Conservation (phyloP, 2,329 filamentous ascomycete genomes). For the Colletotrichum ledebouriae region DNA sequence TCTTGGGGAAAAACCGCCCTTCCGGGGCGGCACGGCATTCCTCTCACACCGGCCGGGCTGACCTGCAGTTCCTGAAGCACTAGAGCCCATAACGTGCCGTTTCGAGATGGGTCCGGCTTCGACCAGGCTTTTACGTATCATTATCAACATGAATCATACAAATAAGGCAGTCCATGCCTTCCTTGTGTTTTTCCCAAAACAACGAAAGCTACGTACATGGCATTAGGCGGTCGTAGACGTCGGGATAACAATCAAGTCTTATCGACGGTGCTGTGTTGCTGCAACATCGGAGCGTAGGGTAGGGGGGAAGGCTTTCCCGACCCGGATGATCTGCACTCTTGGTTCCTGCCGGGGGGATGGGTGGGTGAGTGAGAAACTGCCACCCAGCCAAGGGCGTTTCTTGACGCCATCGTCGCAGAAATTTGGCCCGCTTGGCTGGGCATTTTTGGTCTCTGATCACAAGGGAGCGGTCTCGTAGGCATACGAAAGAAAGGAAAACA, state of each 20-base stretch:
- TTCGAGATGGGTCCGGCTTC: slow-evolving; percentile 17
- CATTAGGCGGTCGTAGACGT: not conserved
- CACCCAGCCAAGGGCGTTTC: slow-evolving; percentile 10
- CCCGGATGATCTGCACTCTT: slow-evolving; percentile 36
- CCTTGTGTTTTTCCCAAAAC: slow-evolving; percentile 13
- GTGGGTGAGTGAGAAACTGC: slow-evolving; percentile 6
- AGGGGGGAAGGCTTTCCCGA: slow-evolving; percentile 25
- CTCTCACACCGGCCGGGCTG: slow-evolving; percentile 20
- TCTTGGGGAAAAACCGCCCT: slow-evolving; percentile 8
- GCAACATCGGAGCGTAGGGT: slow-evolving; percentile 9
- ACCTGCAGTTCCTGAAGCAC: slow-evolving; percentile 33
- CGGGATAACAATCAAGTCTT: slow-evolving; percentile 18
- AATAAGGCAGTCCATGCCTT: slow-evolving; percentile 17
- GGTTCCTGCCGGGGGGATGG: slow-evolving; percentile 17
- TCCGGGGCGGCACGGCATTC: slow-evolving; percentile 26
- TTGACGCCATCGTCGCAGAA: slow-evolving; percentile 12
- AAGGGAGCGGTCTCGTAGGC: not conserved
- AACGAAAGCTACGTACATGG: not conserved
- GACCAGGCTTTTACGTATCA: not conserved
- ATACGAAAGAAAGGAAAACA: slow-evolving; percentile 19
- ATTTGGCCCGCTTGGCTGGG: not conserved
- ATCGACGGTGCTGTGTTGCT: slow-evolving; percentile 1
- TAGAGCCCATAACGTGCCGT: slow-evolving; percentile 7
- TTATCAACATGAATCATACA: not conserved
- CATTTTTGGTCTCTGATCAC: not conserved